A percentile compares a stretch with the other conserved stretches of the same genome.
phyloP scores from a whole-genome alignment of 164 flowering plant species.

The Echeveria elegans region DNA sequence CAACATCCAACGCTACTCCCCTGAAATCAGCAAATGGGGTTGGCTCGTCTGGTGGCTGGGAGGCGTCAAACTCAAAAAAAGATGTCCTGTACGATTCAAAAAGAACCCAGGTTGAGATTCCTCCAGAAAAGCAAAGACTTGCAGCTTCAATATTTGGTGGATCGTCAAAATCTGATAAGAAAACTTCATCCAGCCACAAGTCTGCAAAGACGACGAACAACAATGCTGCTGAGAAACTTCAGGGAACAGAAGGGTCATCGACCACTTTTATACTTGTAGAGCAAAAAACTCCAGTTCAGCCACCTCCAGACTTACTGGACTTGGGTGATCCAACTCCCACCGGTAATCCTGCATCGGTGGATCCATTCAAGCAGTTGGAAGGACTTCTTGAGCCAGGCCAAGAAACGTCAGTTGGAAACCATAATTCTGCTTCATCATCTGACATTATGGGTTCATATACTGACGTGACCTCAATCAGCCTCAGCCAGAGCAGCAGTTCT shows the following conservation, averaged over 20 bases:
- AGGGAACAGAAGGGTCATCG: constrained; percentile 15
- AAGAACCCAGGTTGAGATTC: constrained; percentile 46
- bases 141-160: constrained; percentile 96
- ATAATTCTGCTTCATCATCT: constrained; percentile 23
- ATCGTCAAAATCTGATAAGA: constrained; percentile 49
- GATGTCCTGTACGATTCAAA: constrained; percentile 41
- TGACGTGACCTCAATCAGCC: constrained; percentile 21
- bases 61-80: constrained; percentile 29
- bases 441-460: constrained; percentile 48
- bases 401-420: constrained; percentile 16
- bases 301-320: constrained; percentile 85
- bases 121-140: constrained; percentile 82
- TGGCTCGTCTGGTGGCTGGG: constrained; percentile 25
- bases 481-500: constrained; percentile 17
- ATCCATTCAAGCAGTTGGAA: constrained; percentile 85
- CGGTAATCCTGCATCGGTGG: constrained; percentile 28
- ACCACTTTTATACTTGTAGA: constrained; percentile 19
- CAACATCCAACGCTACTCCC: constrained; percentile 29
- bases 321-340: constrained; percentile 47
- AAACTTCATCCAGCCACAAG: constrained; percentile 40
- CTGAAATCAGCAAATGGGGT: constrained; percentile 30
- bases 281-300: constrained; percentile 31
- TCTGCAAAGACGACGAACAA: constrained; percentile 26
- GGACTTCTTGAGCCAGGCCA: constrained; percentile 57
- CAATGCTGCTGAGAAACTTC: constrained; percentile 26